These are phyloP conservation scores for Pterulicium gracile DNA, from an alignment of 1,284 basidiomycete species.

Conservation along the genomic window DNA sequence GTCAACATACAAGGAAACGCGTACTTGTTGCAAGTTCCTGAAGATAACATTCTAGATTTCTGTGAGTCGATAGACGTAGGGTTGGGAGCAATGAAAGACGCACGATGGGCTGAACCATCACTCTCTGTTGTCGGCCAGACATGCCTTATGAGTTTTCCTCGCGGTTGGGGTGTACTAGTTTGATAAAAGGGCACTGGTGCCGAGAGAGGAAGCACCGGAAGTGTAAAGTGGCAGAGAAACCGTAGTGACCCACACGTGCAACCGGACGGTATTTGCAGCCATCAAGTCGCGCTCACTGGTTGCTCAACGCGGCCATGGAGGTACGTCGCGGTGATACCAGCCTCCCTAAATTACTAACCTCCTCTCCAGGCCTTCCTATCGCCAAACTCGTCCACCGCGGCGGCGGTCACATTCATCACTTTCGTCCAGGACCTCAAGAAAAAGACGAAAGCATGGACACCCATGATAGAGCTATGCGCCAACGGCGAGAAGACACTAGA, in stretches of 20 bases:
- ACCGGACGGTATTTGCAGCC: no score
- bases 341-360: no score
- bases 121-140: constrained; percentile 85
- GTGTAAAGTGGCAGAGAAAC: no score
- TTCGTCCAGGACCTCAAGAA: constrained; percentile 98
- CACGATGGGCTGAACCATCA: constrained; percentile 98
- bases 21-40: constrained; percentile 88
- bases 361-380: background rate
- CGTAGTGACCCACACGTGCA: no score
- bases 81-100: constrained; percentile 20
- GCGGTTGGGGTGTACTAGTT: no score
- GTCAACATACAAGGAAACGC: constrained; percentile 9
- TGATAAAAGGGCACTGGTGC: no score
- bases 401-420: constrained; percentile 97
- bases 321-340: no score
- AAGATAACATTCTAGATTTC: constrained; percentile 89
- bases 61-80: constrained; percentile 14
- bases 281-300: no score
- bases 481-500: constrained; percentile 95
- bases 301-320: no score
- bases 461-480: constrained; percentile 90
- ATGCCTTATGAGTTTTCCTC: no score
- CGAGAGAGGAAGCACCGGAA: no score
- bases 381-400: constrained; percentile 78
- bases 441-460: constrained; percentile 95